These are phyloP conservation scores for Ensete glaucum DNA, from an alignment of 176 grass and related monocot genomes.

Conservation along the genomic window DNA sequence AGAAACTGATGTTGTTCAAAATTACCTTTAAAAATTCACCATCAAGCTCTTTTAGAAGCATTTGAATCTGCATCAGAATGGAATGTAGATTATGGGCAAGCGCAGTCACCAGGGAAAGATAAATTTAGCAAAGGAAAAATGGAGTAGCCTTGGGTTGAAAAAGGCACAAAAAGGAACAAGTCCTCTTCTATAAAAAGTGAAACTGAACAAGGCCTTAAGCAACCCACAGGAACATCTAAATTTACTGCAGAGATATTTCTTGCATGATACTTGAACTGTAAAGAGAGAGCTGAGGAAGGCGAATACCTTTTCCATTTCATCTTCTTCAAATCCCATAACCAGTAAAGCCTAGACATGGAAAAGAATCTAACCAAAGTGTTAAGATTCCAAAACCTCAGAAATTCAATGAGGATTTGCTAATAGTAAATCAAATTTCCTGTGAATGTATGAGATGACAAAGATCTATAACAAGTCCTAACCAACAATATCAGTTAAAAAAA, in stretches of 20 bases:
- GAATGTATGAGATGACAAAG: background rate
- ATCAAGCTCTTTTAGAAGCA: conserved; percentile 70
- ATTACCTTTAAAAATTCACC: conserved; percentile 92
- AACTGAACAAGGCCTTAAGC: background rate
- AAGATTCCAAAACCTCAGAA: background rate
- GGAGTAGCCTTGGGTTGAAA: too few relatives aligned
- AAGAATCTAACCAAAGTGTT: background rate
- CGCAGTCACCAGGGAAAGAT: background rate
- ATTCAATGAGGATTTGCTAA: background rate
- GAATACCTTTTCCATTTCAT: conserved; percentile 60
- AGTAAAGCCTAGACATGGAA: conserved; percentile 47
- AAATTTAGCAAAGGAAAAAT: background rate
- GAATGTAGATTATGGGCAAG: background rate
- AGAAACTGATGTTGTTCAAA: background rate
- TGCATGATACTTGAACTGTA: background rate
- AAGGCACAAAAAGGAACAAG: background rate
- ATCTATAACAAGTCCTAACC: background rate
- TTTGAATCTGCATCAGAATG: conserved; percentile 48
- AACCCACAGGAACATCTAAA: background rate
- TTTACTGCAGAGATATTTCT: background rate
- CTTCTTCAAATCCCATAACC: conserved; percentile 68
- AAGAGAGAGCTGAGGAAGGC: background rate
- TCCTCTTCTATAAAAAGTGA: too few relatives aligned
- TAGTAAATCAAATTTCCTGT: background rate
- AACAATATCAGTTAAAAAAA: background rate